Conservation (phyloP, 345 rosid genomes). For the Heritiera littoralis region DNA sequence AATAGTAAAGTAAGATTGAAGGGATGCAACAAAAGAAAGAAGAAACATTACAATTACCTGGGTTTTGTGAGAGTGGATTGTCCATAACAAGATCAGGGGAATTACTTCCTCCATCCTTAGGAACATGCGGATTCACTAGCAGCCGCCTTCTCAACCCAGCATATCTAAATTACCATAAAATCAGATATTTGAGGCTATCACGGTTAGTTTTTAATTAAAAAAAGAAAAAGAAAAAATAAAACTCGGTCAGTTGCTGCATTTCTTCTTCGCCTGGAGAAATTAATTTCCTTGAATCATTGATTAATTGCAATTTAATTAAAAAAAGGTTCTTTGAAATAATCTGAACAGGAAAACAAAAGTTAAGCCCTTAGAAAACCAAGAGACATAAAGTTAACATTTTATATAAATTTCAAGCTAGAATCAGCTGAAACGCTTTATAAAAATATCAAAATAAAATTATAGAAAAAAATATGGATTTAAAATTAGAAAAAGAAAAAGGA, state of each 20-base stretch:
- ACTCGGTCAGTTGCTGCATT: background rate
- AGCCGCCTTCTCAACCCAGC: slow-evolving; percentile 80
- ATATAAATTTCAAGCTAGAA: slow-evolving; percentile 6
- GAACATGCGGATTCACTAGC: slow-evolving; percentile 72
- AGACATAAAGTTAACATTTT: slow-evolving; percentile 1
- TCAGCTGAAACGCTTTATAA: background rate
- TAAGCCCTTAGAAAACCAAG: slow-evolving; percentile 13
- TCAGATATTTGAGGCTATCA: background rate
- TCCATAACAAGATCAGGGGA: slow-evolving; percentile 75
- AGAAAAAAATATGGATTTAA: background rate
- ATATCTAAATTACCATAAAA: slow-evolving; percentile 49
- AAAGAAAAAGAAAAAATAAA: background rate
- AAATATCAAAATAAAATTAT: too few relatives aligned
- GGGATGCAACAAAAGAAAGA: slow-evolving; percentile 6
- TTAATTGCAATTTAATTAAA: background rate
- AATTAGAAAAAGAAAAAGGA: background rate
- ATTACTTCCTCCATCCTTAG: slow-evolving; percentile 53
- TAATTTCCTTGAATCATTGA: background rate
- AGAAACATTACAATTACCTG: slow-evolving; percentile 52
- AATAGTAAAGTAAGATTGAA: background rate
- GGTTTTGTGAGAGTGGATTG: slow-evolving; percentile 94
- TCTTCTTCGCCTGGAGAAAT: background rate
- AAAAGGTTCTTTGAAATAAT: background rate
- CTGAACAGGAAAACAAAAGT: background rate
- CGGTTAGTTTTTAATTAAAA: background rate